phyloP scores from a whole-genome alignment of 495 filamentous ascomycete species.

The Aspergillus homomorphus region DNA sequence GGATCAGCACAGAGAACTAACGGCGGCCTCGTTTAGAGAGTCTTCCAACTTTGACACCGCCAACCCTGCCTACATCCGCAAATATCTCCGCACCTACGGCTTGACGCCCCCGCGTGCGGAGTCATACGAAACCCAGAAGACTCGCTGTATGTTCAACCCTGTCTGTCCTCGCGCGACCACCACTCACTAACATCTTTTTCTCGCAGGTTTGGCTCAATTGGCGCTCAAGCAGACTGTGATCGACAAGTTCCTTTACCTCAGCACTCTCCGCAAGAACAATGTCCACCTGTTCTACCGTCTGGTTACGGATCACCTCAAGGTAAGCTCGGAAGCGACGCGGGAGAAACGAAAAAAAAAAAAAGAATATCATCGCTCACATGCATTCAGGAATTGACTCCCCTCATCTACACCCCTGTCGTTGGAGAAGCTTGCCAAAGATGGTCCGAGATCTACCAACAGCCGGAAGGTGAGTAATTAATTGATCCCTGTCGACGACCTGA shows the following conservation, averaged over 20 bases:
- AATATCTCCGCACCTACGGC: constrained; percentile 67
- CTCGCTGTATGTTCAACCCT: constrained; percentile 55
- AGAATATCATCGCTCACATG: constrained; percentile 17
- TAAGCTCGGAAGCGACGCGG: constrained; percentile 27
- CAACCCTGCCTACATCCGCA: constrained; percentile 61
- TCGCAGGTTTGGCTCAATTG: constrained; percentile 65
- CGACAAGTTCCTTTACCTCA: constrained; percentile 94
- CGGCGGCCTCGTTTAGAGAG: constrained; percentile 23
- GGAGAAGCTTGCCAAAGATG: constrained; percentile 95
- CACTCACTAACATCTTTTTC: constrained; percentile 14
- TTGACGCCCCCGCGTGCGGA: constrained; percentile 69
- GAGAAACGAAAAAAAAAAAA: no score
- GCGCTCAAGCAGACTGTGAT: constrained; percentile 72
- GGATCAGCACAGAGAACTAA: background rate
- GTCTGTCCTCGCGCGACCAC: background rate
- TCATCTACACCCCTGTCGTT: constrained; percentile 97
- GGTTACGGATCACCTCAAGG: constrained; percentile 82
- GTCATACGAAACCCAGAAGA: constrained; percentile 63
- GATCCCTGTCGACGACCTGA: constrained; percentile 19
- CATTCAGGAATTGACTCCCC: constrained; percentile 73
- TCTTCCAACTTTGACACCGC: constrained; percentile 57
- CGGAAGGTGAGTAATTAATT: constrained; percentile 62
- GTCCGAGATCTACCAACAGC: constrained; percentile 92
- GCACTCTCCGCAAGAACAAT: constrained; percentile 81
- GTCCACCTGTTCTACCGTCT: constrained; percentile 93